These are phyloP conservation scores for Metarhizium humberi DNA, from an alignment of 2,329 filamentous ascomycete genomes.

Conservation along the genomic window DNA sequence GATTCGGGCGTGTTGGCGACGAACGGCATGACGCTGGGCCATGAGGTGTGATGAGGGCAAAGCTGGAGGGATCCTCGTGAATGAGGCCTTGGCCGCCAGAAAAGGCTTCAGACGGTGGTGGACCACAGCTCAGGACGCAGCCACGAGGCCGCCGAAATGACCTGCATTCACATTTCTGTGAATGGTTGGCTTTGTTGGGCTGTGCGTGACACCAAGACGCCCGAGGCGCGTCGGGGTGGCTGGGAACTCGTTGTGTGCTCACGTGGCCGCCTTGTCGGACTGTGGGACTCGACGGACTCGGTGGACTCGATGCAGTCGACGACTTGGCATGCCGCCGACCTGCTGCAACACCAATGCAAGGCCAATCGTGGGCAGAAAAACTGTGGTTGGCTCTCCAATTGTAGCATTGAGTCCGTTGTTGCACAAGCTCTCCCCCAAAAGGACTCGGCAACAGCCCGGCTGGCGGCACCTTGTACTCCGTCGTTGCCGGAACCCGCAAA, in stretches of 20 bases:
- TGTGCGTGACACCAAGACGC: neutral
- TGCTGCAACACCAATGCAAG: too few relatives aligned
- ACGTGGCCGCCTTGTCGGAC: neutral
- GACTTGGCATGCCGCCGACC: neutral
- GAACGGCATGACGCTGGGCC: constrained; percentile 24
- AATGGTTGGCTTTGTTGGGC: neutral
- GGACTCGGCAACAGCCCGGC: too few relatives aligned
- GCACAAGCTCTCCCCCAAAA: too few relatives aligned
- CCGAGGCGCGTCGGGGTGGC: neutral
- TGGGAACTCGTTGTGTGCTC: neutral
- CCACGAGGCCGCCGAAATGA: neutral
- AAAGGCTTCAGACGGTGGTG: neutral
- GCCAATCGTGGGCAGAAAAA: neutral
- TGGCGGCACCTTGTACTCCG: too few relatives aligned
- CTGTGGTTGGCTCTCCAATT: too few relatives aligned
- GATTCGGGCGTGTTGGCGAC: constrained; percentile 65
- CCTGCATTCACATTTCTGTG: neutral
- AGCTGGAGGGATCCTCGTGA: neutral
- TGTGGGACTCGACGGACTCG: neutral
- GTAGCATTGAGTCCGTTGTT: too few relatives aligned
- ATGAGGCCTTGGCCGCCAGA: neutral
- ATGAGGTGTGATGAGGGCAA: neutral
- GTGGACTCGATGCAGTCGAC: neutral
- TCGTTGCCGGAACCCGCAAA: too few relatives aligned
- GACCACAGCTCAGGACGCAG: neutral